Evolutionary conservation across 306 rosid genomes (phyloP).

Genomic region (Vigna angularis): DNA sequence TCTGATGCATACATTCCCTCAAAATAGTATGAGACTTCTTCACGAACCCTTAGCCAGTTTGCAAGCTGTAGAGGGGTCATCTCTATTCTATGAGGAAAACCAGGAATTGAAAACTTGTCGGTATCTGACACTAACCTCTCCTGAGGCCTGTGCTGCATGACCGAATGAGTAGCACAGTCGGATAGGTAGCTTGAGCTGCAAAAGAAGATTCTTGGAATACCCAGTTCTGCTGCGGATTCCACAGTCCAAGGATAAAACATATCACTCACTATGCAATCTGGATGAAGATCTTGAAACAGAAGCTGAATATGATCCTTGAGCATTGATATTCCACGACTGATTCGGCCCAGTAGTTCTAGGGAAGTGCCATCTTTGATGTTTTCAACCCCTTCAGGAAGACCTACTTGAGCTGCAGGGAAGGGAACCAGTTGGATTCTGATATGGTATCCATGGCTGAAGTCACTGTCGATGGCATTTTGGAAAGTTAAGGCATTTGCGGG

Average conservation of each 20-base stretch:
- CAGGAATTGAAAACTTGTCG: slow-evolving; percentile 36
- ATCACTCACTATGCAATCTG: slow-evolving; percentile 40
- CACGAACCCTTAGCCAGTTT: neutral
- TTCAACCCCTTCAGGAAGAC: slow-evolving; percentile 46
- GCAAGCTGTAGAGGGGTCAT: slow-evolving; percentile 31
- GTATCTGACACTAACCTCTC: slow-evolving; percentile 32
- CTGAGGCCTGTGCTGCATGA: slow-evolving; percentile 38
- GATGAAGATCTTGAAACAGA: neutral
- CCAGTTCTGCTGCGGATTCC: slow-evolving; percentile 18
- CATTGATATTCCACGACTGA: slow-evolving; percentile 15
- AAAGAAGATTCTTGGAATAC: slow-evolving; percentile 43
- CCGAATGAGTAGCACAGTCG: slow-evolving; percentile 3
- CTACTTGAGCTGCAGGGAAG: slow-evolving; percentile 41
- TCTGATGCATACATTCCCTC: slow-evolving; percentile 20
- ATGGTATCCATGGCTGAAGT: slow-evolving; percentile 15
- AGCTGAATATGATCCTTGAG: slow-evolving; percentile 21
- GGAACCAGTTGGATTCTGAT: slow-evolving; percentile 39
- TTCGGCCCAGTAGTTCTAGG: neutral
- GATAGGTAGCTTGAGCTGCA: slow-evolving; percentile 47
- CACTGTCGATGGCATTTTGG: slow-evolving; percentile 17
- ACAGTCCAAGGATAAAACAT: slow-evolving; percentile 48
- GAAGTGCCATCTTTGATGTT: slow-evolving; percentile 34
- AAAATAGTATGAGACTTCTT: neutral
- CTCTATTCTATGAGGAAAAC: slow-evolving; percentile 33
- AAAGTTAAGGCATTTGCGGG: slow-evolving; percentile 37